phyloP scores from a whole-genome alignment of 257 asterid genomes.

The Solanum pennellii region DNA sequence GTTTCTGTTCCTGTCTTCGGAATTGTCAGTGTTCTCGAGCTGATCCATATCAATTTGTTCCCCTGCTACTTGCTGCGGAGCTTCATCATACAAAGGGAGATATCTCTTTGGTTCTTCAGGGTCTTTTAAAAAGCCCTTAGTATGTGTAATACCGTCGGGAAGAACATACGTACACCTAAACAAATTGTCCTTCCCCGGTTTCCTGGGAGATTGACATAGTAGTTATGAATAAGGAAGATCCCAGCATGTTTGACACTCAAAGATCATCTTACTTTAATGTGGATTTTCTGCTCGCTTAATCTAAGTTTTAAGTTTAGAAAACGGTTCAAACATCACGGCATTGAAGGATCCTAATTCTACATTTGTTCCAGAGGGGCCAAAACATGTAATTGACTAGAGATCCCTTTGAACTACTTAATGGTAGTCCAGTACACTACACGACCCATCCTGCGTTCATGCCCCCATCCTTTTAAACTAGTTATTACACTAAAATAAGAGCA shows the following conservation, averaged over 20 bases:
- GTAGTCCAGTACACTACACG: background rate
- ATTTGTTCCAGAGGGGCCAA: background rate
- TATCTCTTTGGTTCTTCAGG: conserved; percentile 60
- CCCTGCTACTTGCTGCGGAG: conserved; percentile 10
- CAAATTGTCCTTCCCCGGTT: conserved; percentile 53
- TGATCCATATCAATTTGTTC: conserved; percentile 22
- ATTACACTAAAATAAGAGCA: background rate
- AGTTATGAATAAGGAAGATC: background rate
- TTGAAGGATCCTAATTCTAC: background rate
- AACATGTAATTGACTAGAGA: background rate
- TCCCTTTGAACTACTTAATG: background rate
- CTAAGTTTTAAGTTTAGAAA: background rate
- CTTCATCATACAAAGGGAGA: conserved; percentile 26
- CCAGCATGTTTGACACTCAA: background rate
- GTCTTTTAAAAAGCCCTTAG: conserved; percentile 71
- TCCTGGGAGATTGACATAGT: conserved; percentile 38
- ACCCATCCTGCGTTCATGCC: background rate
- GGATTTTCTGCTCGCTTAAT: background rate
- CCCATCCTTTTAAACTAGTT: background rate
- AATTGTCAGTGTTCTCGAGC: conserved; percentile 18
- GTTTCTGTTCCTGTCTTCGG: conserved; percentile 27
- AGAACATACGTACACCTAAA: conserved; percentile 81
- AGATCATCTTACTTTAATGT: background rate
- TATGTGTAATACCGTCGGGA: conserved; percentile 80
- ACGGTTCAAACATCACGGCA: background rate